Conservation (phyloP, 148 eudicot species). For the Spergularia marina region DNA sequence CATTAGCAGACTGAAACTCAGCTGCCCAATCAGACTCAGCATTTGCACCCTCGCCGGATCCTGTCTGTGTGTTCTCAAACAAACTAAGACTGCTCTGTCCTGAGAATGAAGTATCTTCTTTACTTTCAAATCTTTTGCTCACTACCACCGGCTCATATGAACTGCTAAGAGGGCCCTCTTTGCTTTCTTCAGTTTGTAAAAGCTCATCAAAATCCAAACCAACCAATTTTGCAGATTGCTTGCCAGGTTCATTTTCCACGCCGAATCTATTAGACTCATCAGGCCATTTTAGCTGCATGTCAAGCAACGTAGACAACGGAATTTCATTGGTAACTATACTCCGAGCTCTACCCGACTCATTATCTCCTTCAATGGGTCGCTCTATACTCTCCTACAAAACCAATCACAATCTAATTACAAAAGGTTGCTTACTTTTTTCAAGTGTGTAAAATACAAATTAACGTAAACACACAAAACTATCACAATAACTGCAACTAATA, state of each 20-base stretch:
- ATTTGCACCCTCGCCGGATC: constrained; percentile 31
- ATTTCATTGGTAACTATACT: constrained; percentile 40
- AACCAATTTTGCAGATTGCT: constrained; percentile 36
- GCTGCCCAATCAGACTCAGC: constrained; percentile 71
- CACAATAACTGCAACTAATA: not conserved
- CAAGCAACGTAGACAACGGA: constrained; percentile 58
- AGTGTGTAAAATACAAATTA: not conserved
- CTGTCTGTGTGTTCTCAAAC: constrained; percentile 33
- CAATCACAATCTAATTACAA: not conserved
- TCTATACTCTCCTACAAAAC: constrained; percentile 65
- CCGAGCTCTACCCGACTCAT: constrained; percentile 40
- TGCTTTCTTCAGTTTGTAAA: constrained; percentile 31
- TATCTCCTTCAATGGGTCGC: constrained; percentile 37
- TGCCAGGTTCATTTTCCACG: constrained; percentile 31
- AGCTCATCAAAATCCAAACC: constrained; percentile 54
- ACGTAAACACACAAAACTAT: not conserved
- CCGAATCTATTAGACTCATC: constrained; percentile 49
- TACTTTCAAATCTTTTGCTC: constrained; percentile 25
- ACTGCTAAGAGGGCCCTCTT: constrained; percentile 23
- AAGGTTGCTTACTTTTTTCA: not conserved
- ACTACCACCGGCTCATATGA: constrained; percentile 25
- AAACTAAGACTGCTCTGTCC: constrained; percentile 38
- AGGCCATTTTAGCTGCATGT: constrained; percentile 66
- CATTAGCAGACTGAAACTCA: constrained; percentile 65
- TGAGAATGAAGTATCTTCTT: constrained; percentile 27